Evolutionary conservation across 2,329 filamentous ascomycete genomes (phyloP), one percentile per base, ranked within the genome.

Genomic region (Xylariaceae sp.): DNA sequence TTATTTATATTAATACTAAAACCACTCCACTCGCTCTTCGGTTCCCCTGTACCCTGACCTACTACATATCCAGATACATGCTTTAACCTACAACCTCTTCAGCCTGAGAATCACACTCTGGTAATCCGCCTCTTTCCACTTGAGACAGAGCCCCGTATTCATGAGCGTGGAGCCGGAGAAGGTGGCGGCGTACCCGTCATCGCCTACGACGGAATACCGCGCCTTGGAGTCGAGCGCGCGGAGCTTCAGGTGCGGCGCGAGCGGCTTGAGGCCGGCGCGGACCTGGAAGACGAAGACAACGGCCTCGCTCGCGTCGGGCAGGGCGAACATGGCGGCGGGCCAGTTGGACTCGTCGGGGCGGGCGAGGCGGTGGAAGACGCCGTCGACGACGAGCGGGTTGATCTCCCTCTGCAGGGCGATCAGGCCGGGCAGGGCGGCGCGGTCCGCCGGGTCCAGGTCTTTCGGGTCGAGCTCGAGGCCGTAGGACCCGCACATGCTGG

Each of bases 401-500:
- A 82, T 64, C 36, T 65, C 66, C 41, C 77, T 71, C 2, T 76
- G 71, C 5, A 73, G 62, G 0, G 58, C 62, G 41, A 83, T 71
- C 2, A 83, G 62, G 0, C 52, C 64, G 0, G 78, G 78, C 1
- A 83, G 66, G 19, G 65, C 63, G 0, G 61, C 65, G 32, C 61
- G 65, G n/a, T 83, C 78, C 9, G 70, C 69, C 0, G 63, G 63
- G 0, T 59, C 58, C 5, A 79, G 67, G 6, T 71, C 64, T 0
- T 60, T 61, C 0, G 78, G 79, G 51, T 81, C 68, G 6, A 83
- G 67, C 53, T 83, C 78, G 9, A 83, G 68, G 0, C 79, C 79
- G 48, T 83, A 83, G 0, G 75, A 79, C 26, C 78, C 78, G 39
- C 79, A 79, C 78, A 82, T 82, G 65, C 81, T 76, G 5, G 79